phyloP scores from a whole-genome alignment of 2,329 filamentous ascomycete species.

The Juglanconis sp. region DNA sequence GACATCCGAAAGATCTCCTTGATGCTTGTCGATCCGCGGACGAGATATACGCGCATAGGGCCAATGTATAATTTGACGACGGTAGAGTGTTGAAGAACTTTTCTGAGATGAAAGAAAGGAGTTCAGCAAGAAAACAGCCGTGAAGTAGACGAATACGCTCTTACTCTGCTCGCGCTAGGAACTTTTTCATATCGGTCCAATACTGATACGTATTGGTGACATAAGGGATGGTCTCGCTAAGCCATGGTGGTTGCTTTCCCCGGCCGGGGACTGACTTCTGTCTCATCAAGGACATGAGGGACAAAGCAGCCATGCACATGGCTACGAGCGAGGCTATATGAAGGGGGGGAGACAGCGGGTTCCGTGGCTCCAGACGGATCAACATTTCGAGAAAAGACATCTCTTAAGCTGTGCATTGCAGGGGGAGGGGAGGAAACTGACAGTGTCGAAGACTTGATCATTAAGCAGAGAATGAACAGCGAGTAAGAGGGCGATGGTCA shows the following conservation, averaged over 20 bases:
- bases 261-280: too few relatives aligned
- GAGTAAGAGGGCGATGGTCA: too few relatives aligned
- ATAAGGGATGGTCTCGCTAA: neutral
- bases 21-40: neutral
- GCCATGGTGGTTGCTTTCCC: neutral
- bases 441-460: too few relatives aligned
- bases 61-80: neutral
- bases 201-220: conserved; percentile 1
- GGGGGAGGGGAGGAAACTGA: too few relatives aligned
- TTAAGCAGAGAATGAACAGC: too few relatives aligned
- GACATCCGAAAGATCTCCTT: neutral
- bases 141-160: neutral
- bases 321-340: too few relatives aligned
- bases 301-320: too few relatives aligned
- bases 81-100: neutral
- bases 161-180: neutral
- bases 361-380: too few relatives aligned
- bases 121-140: neutral
- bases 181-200: neutral
- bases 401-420: too few relatives aligned
- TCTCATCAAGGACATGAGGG: too few relatives aligned
- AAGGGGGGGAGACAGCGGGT: too few relatives aligned
- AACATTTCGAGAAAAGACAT: too few relatives aligned
- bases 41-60: neutral
- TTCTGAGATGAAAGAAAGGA: neutral